Evolutionary conservation across 352 stramenopile species (phyloP).

Genomic region (Pythium rhizo-oryzae): DNA sequence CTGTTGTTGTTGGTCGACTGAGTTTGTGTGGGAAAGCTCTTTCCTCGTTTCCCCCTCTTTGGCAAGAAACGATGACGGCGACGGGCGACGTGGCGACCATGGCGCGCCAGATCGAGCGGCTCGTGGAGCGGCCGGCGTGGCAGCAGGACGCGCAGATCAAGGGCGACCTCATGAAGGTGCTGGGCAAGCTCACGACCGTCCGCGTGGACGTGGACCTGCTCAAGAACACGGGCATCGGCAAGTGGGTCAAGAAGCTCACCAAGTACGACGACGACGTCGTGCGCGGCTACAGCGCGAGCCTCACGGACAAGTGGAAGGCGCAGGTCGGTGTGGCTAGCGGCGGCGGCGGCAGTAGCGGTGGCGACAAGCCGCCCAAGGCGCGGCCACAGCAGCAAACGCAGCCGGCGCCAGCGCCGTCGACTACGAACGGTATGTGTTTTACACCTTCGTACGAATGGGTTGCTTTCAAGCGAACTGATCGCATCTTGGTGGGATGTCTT

Average conservation of each 20-base stretch:
- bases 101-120: conserved; percentile 68
- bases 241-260: conserved; percentile 82
- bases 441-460: no score
- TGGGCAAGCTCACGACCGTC: conserved; percentile 76
- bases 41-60: conserved; percentile 1
- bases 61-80: conserved; percentile 30
- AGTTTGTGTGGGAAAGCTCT: not conserved
- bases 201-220: conserved; percentile 78
- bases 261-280: conserved; percentile 87
- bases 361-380: conserved; percentile 22
- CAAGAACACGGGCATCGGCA: conserved; percentile 77
- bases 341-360: not conserved
- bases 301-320: conserved; percentile 85
- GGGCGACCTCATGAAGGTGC: conserved; percentile 63
- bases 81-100: conserved; percentile 64
- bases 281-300: conserved; percentile 73
- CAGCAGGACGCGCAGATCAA: conserved; percentile 57
- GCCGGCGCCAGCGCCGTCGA: conserved; percentile 1
- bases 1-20: not conserved
- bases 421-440: not conserved
- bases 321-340: conserved; percentile 53
- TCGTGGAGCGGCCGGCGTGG: conserved; percentile 70
- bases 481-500: no score
- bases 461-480: no score
- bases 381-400: no score